Conservation (phyloP, 2,329 filamentous ascomycete genomes). For the Cryphonectria japonica region DNA sequence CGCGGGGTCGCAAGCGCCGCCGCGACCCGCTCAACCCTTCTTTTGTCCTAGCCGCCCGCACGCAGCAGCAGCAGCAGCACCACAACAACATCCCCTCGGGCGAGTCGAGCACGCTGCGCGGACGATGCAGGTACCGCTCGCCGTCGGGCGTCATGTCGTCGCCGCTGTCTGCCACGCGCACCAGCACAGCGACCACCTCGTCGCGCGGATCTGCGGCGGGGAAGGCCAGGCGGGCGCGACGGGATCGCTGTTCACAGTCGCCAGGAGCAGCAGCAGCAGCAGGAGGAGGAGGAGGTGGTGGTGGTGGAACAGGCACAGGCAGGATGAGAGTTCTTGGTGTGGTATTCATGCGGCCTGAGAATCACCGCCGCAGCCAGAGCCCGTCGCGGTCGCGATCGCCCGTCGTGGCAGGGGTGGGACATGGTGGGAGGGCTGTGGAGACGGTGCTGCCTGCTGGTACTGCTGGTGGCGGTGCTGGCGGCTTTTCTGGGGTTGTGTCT, state of each 20-base stretch:
- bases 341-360: conserved; percentile 37
- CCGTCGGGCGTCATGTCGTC: conserved; percentile 44
- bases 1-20: conserved; percentile 43
- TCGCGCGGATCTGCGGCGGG: neutral
- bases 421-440: conserved; percentile 36
- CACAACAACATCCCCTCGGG: conserved; percentile 38
- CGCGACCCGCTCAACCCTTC: conserved; percentile 37
- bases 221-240: neutral
- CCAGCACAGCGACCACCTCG: neutral
- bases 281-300: neutral
- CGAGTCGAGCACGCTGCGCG: conserved; percentile 46
- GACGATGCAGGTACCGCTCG: conserved; percentile 46
- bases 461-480: conserved; percentile 30
- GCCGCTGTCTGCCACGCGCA: neutral
- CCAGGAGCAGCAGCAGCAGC: neutral
- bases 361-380: conserved; percentile 39
- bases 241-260: neutral
- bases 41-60: conserved; percentile 32
- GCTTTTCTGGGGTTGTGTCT: conserved; percentile 2
- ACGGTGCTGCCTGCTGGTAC: conserved; percentile 6
- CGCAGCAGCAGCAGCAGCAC: conserved; percentile 27
- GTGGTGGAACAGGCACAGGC: neutral
- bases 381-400: conserved; percentile 42
- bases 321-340: conserved; percentile 31
- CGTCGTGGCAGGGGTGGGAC: conserved; percentile 29